Evolutionary conservation across 2,329 filamentous ascomycete genomes (phyloP).

Genomic region (Catunica adiposa): DNA sequence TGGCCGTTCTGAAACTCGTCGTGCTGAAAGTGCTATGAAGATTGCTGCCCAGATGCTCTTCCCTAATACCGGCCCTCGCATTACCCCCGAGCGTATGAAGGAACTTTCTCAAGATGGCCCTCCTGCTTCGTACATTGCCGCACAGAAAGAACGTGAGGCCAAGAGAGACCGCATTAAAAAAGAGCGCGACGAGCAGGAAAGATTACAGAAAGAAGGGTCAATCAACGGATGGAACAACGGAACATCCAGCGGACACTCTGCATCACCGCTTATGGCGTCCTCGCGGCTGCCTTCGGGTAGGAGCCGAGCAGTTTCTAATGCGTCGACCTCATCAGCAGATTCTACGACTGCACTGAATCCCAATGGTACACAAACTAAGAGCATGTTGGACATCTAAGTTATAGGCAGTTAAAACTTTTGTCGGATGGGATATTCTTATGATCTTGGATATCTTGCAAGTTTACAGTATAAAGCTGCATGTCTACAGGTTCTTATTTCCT

Average conservation of each 20-base stretch:
- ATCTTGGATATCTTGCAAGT: no score
- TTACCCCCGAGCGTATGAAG: slow-evolving; percentile 21
- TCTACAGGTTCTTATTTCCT: no score
- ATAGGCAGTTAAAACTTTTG: neutral
- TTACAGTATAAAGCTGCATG: no score
- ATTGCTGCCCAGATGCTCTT: slow-evolving; percentile 32
- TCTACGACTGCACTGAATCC: slow-evolving; percentile 30
- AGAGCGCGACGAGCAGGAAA: neutral
- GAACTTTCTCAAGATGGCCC: slow-evolving; percentile 30
- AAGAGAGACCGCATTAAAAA: neutral
- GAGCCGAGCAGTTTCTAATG: slow-evolving; percentile 21
- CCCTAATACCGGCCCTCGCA: slow-evolving; percentile 23
- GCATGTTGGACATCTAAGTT: slow-evolving; percentile 39
- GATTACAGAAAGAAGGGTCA: neutral
- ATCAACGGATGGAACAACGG: neutral
- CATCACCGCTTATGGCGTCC: neutral
- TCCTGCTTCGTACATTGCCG: slow-evolving; percentile 22
- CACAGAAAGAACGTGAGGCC: neutral
- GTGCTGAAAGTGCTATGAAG: slow-evolving; percentile 28
- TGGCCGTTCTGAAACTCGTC: slow-evolving; percentile 29
- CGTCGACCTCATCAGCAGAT: slow-evolving; percentile 26
- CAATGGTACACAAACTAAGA: slow-evolving; percentile 37
- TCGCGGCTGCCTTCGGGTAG: slow-evolving; percentile 16
- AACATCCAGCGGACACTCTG: neutral
- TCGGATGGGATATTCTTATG: no score